These are phyloP conservation scores for Scleroderma citrinum DNA, from an alignment of 768 basidiomycete species.

Conservation along the genomic window DNA sequence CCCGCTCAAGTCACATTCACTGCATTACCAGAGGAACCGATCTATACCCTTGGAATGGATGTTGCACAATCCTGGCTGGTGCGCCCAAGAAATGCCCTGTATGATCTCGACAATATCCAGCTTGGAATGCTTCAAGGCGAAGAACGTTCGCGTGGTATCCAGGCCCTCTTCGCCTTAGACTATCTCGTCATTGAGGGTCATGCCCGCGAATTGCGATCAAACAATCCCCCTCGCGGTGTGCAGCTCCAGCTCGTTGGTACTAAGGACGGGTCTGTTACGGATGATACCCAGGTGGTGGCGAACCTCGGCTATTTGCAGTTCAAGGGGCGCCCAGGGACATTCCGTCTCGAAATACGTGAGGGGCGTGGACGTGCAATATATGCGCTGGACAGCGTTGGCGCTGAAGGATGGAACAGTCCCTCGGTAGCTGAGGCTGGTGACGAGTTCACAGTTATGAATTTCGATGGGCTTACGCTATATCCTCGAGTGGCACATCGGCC, in stretches of 20 bases:
- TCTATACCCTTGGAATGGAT: conserved; percentile 93
- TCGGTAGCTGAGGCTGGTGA: conserved; percentile 61
- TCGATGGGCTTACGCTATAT: conserved; percentile 86
- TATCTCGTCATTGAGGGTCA: conserved; percentile 94
- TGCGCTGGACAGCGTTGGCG: conserved; percentile 78
- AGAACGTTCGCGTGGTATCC: conserved; percentile 49
- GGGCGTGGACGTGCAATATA: conserved; percentile 81
- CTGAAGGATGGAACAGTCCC: conserved; percentile 83
- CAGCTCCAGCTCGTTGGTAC: conserved; percentile 73
- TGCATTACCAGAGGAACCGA: conserved; percentile 74
- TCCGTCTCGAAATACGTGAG: conserved; percentile 72
- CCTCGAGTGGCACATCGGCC: conserved; percentile 64
- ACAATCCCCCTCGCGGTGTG: conserved; percentile 78
- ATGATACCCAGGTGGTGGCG: conserved; percentile 88
- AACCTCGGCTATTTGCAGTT: conserved; percentile 97
- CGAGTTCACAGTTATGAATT: conserved; percentile 77
- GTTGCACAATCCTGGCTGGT: conserved; percentile 91
- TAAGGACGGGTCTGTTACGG: conserved; percentile 41
- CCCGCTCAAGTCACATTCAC: conserved; percentile 58
- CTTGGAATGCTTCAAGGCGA: conserved; percentile 56
- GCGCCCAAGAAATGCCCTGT: conserved; percentile 78
- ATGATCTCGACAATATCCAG: conserved; percentile 95
- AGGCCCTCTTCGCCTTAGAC: conserved; percentile 83
- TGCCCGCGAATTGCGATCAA: conserved; percentile 64
- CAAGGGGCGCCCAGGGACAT: conserved; percentile 87